Evolutionary conservation across 371 early-diverging fungal genomes (phyloP), one percentile per base, ranked within the genome.

Genomic region (Blastocladiella emersonii): DNA sequence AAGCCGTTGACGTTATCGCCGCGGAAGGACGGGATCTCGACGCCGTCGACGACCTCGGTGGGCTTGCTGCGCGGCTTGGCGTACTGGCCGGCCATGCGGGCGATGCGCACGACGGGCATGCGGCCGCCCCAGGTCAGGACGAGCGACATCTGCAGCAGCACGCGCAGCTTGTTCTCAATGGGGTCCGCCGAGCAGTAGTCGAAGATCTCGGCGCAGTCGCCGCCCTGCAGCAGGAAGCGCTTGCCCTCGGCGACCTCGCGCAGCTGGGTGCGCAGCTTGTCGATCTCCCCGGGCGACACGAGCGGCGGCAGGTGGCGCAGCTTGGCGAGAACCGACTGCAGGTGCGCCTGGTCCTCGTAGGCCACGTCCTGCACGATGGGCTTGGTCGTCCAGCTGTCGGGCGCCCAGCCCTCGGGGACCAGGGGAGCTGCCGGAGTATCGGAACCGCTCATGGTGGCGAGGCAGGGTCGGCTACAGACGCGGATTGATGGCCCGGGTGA

Each of bases 1-100:
- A 83, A 90, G 36, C 96, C 93, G 76, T 97, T 97, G 59, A 97
- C 90, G 72, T 92, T 95, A 77, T 95, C 98, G 62, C 98, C 98
- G 68, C 82, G 78, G 66, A 41, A 65, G 6, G 55, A 63, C 2
- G 80, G 77, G 67, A 93, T 75, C 65, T 88, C 85, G 57, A 82
- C 72, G 57, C 95, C 97, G 70, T 92, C 81, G 55, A 89, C 71
- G 69, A 84, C 85, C 70, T 96, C 97, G 35, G 82, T 90, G 2
- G 93, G 89, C 71, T 85, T 90, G 39, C 92, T 92, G 60, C 97
- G 84, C 35, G 97, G 97, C 78, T 96, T 96, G 48, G 95, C 97
- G 73, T 96, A 96, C 77, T 81, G 92, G 6, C 92, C 98, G 27
- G 92, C 95, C 94, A 97, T 95, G 63, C 98, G 86, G 23, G 92